These are phyloP conservation scores for Polygonum aviculare DNA, from an alignment of 148 eudicot species.

Conservation along the genomic window DNA sequence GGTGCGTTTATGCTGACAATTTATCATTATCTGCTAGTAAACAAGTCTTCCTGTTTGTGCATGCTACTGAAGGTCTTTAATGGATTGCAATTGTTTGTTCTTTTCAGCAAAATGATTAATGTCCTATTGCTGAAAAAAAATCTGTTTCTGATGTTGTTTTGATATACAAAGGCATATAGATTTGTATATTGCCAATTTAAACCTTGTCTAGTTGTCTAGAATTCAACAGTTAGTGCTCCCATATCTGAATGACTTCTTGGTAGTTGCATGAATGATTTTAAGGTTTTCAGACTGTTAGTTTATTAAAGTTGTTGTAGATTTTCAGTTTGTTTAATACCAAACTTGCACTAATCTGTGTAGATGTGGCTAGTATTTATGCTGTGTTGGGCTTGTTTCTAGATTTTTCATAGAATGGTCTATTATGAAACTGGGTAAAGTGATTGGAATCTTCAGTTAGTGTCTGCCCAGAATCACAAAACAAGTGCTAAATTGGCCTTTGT, in stretches of 20 bases:
- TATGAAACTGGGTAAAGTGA: not conserved
- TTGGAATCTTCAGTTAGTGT: not conserved
- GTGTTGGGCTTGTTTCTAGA: not conserved
- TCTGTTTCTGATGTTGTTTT: not conserved
- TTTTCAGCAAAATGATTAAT: not conserved
- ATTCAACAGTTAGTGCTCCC: not conserved
- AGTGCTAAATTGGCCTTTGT: not conserved
- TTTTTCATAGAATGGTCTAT: not conserved
- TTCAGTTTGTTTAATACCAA: not conserved
- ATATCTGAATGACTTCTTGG: not conserved
- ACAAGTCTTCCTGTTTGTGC: not conserved
- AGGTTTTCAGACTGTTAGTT: not conserved
- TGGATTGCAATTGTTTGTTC: not conserved
- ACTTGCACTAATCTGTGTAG: not conserved
- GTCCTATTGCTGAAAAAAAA: not conserved
- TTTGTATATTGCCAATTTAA: not conserved
- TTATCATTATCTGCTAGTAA: not conserved
- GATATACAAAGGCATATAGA: not conserved
- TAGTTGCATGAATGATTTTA: not conserved
- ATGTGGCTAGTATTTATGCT: not conserved
- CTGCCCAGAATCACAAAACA: not conserved
- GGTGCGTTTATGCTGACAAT: slow-evolving; percentile 26
- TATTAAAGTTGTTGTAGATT: not conserved
- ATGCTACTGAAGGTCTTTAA: not conserved
- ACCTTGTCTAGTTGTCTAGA: not conserved